These are phyloP conservation scores for Stagonosporopsis rhizophila DNA, from an alignment of 2,329 filamentous ascomycete genomes.

Conservation along the genomic window DNA sequence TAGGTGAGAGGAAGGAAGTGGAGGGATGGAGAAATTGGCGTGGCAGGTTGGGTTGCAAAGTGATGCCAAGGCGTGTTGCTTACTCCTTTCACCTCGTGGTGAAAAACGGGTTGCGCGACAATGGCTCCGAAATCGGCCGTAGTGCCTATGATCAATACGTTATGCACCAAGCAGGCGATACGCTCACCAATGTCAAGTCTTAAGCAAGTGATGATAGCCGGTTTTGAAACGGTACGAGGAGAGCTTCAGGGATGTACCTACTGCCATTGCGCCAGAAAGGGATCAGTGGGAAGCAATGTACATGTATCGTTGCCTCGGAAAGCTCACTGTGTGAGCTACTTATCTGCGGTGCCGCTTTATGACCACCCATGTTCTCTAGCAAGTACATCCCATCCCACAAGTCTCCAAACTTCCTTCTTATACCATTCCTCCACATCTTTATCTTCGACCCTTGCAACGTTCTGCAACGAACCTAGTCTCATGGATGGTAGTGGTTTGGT, in stretches of 20 bases:
- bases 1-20: neutral
- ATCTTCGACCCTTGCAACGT: conserved; percentile 48
- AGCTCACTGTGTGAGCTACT: neutral
- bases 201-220: neutral
- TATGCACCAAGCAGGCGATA: neutral
- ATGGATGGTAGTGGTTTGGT: conserved; percentile 46
- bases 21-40: too few relatives aligned
- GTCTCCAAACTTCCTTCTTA: conserved; percentile 62
- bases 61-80: neutral
- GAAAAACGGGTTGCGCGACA: neutral
- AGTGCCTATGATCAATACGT: neutral
- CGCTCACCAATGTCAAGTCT: neutral
- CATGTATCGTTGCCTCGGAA: neutral
- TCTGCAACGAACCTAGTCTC: conserved; percentile 30
- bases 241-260: neutral
- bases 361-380: conserved; percentile 29
- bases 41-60: too few relatives aligned
- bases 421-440: conserved; percentile 61
- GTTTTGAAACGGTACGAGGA: neutral
- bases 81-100: neutral
- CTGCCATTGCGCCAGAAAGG: neutral
- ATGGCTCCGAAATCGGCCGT: neutral
- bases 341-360: neutral
- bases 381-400: conserved; percentile 65
- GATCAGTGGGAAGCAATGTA: neutral